phyloP scores from a whole-genome alignment of 2,329 filamentous ascomycete species.

The Aureobasidium mangrovei region DNA sequence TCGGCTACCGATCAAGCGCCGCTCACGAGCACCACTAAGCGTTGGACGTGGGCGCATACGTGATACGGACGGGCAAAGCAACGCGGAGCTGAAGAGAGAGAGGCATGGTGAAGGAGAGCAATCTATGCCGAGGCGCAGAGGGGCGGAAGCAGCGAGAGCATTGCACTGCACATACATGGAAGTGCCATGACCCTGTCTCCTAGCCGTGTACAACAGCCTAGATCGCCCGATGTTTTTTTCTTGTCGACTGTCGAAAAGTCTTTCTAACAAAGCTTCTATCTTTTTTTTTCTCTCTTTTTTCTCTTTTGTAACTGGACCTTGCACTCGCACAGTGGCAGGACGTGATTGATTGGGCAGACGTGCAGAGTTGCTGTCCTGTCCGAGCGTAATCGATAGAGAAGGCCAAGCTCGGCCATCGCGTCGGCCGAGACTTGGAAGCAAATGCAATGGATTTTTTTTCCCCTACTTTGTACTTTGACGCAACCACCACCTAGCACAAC shows the following conservation, averaged over 20 bases:
- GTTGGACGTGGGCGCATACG: background rate
- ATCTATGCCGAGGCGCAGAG: background rate
- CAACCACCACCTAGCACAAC: background rate
- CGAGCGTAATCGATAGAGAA: too few relatives aligned
- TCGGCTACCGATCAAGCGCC: constrained; percentile 59
- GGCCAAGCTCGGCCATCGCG: too few relatives aligned
- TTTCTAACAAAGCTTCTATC: background rate
- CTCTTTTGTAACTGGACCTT: too few relatives aligned
- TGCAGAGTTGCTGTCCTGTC: too few relatives aligned
- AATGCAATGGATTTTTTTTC: background rate
- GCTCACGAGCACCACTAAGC: constrained; percentile 13
- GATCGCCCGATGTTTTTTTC: constrained; percentile 10
- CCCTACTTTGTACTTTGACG: background rate
- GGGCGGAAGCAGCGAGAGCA: constrained; percentile 8
- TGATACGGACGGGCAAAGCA: background rate
- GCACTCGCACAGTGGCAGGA: too few relatives aligned
- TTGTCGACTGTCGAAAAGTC: constrained; percentile 6
- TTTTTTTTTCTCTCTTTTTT: background rate
- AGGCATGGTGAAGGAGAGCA: background rate
- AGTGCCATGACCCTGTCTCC: constrained; percentile 9
- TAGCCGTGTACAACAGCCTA: constrained; percentile 13
- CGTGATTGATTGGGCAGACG: too few relatives aligned
- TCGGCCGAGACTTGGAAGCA: too few relatives aligned
- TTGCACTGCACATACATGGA: constrained; percentile 4
- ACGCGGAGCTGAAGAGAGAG: background rate